These are phyloP conservation scores for Tuber calosporum DNA, from an alignment of 495 filamentous ascomycete genomes.

Conservation along the genomic window DNA sequence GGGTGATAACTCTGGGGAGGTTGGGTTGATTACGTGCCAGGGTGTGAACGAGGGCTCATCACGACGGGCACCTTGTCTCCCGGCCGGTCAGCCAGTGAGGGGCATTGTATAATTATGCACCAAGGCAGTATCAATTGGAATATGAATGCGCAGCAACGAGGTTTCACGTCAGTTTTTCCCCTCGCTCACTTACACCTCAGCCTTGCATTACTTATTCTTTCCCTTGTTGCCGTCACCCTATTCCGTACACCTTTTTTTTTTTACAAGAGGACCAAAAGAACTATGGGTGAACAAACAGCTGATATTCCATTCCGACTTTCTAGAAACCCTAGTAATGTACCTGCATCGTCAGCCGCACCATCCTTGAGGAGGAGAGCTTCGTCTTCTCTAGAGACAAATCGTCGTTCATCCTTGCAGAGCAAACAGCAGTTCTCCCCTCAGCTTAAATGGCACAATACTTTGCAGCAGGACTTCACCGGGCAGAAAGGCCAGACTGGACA, in stretches of 20 bases:
- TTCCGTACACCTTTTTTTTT: constrained; percentile 7
- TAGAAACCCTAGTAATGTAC: background rate
- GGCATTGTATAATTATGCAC: constrained; percentile 22
- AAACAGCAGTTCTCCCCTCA: constrained; percentile 26
- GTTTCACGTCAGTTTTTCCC: constrained; percentile 27
- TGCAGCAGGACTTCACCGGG: constrained; percentile 39
- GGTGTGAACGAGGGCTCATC: constrained; percentile 29
- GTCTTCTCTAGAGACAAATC: constrained; percentile 19
- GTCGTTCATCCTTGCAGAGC: constrained; percentile 27
- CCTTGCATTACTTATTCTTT: constrained; percentile 5
- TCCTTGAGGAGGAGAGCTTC: constrained; percentile 14
- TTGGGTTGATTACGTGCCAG: constrained; percentile 22
- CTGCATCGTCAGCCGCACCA: constrained; percentile 29
- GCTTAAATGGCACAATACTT: constrained; percentile 42
- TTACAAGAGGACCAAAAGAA: constrained; percentile 8
- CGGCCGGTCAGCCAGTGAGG: constrained; percentile 31
- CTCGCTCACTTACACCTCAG: background rate
- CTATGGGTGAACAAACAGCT: constrained; percentile 22
- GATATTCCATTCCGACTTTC: background rate
- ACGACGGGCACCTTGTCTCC: constrained; percentile 14
- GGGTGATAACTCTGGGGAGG: constrained; percentile 1
- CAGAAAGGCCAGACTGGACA: constrained; percentile 4
- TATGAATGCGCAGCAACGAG: constrained; percentile 30
- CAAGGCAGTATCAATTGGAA: constrained; percentile 21
- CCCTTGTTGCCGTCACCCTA: background rate